These are phyloP conservation scores for Veloboletus limbatus DNA, from an alignment of 1,284 basidiomycete genomes.

Conservation along the genomic window DNA sequence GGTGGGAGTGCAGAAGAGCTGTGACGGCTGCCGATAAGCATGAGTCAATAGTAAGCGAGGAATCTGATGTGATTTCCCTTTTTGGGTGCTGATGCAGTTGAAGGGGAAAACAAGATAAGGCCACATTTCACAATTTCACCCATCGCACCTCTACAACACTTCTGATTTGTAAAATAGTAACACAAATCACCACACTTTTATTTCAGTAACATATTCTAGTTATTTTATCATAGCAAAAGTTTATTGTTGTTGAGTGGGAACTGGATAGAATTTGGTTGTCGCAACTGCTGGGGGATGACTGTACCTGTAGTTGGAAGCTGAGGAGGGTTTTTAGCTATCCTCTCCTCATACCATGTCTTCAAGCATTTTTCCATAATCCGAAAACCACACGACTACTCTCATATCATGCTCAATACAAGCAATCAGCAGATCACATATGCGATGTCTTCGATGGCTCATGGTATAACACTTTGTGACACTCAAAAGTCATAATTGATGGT, in stretches of 20 bases:
- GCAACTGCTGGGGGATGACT: constrained; percentile 6
- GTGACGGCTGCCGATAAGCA: neutral
- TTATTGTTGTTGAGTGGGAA: neutral
- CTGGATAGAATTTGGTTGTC: neutral
- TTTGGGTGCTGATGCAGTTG: neutral
- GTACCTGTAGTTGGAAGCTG: too few relatives aligned
- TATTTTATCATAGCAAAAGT: neutral
- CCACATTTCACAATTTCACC: neutral
- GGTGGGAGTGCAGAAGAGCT: neutral
- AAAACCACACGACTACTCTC: too few relatives aligned
- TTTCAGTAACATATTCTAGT: neutral
- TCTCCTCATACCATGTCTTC: too few relatives aligned
- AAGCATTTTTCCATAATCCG: too few relatives aligned
- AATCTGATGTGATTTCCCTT: neutral
- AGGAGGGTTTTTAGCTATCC: too few relatives aligned
- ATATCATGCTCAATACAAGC: too few relatives aligned
- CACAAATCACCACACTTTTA: neutral
- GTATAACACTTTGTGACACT: too few relatives aligned
- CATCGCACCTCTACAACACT: neutral
- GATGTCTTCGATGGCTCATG: too few relatives aligned
- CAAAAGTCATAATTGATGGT: too few relatives aligned
- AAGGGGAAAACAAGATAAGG: neutral
- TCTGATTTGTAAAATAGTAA: neutral
- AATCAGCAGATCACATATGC: too few relatives aligned
- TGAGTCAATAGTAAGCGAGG: neutral